Conservation (phyloP, 2,329 filamentous ascomycete genomes). For the Sporothrix inflata region DNA sequence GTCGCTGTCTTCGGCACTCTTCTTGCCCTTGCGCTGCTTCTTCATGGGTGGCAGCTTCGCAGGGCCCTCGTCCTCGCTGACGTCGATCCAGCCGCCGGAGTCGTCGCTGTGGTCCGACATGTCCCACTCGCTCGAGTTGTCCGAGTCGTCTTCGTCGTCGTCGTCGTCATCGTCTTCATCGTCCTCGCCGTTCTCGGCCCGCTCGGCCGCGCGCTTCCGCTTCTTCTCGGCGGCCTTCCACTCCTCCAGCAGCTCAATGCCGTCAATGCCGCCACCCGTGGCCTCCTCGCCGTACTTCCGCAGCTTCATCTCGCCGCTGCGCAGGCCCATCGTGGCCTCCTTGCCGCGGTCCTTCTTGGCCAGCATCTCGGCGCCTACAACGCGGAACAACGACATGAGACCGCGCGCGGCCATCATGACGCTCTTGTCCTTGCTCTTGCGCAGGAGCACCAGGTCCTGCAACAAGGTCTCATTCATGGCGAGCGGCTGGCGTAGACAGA, state of each 20-base stretch:
- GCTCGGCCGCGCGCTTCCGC: constrained; percentile 59
- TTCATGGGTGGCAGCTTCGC: constrained; percentile 71
- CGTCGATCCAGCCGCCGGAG: constrained; percentile 91
- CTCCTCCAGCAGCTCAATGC: constrained; percentile 84
- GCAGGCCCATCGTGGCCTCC: constrained; percentile 79
- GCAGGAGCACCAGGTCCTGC: constrained; percentile 93
- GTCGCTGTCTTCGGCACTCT: constrained; percentile 39
- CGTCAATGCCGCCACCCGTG: constrained; percentile 76
- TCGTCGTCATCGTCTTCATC: constrained; percentile 64
- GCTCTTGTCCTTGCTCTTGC: constrained; percentile 97
- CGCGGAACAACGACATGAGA: constrained; percentile 84
- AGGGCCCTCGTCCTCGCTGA: constrained; percentile 76
- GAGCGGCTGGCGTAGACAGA: constrained; percentile 89
- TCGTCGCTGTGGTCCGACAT: constrained; percentile 65
- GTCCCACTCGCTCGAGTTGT: constrained; percentile 63
- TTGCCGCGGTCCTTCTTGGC: constrained; percentile 90
- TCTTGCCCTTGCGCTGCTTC: constrained; percentile 52
- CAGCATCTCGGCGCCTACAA: constrained; percentile 86
- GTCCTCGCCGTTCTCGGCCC: constrained; percentile 62
- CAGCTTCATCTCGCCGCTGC: constrained; percentile 73
- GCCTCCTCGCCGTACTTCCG: constrained; percentile 82
- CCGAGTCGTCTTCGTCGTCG: constrained; percentile 60
- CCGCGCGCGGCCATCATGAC: constrained; percentile 99
- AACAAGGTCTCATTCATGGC: constrained; percentile 95
- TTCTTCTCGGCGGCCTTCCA: constrained; percentile 91